Percentiles rank a stretch among this genome's conserved stretches.
These are phyloP conservation scores for Dicorynia guianensis DNA, from an alignment of 306 rosid genomes.

Conservation along the genomic window DNA sequence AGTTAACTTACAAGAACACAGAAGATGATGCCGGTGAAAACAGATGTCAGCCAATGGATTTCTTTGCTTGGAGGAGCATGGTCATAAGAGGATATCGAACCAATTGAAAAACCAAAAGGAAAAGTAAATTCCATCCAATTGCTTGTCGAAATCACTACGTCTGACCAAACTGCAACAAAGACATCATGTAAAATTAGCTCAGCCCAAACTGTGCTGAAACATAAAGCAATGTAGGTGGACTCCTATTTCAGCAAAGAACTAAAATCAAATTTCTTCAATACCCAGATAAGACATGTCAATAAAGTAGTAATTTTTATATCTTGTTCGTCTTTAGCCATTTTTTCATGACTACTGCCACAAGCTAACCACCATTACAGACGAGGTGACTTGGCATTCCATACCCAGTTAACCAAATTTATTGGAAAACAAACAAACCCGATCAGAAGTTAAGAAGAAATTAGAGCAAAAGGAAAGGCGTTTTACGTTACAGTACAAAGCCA, in stretches of 20 bases:
- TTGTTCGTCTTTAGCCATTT: neutral
- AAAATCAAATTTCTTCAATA: neutral
- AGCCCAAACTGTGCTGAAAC: conserved; percentile 17
- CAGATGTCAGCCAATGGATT: conserved; percentile 67
- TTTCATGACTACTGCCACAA: conserved; percentile 17
- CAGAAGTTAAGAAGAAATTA: neutral
- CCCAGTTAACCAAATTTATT: conserved; percentile 29
- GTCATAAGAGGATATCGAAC: conserved; percentile 44
- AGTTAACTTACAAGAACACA: conserved; percentile 72
- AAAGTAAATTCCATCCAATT: conserved; percentile 54
- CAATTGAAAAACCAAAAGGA: conserved; percentile 42
- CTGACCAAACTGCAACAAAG: conserved; percentile 45
- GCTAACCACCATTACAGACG: neutral
- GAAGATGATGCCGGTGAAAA: conserved; percentile 64
- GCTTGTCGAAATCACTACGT: conserved; percentile 33
- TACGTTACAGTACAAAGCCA: neutral
- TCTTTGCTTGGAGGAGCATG: conserved; percentile 54
- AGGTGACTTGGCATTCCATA: neutral
- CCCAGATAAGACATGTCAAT: conserved; percentile 4
- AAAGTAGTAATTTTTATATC: neutral
- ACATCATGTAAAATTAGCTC: conserved; percentile 15
- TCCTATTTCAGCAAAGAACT: conserved; percentile 10
- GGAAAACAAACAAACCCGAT: conserved; percentile 38
- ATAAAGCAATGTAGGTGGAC: conserved; percentile 24
- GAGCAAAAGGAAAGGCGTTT: conserved; percentile 21